Percentiles rank a stretch among this genome's conserved stretches.
phyloP scores from a whole-genome alignment of 441 rosid genomes.

The Brassica hybrid region DNA sequence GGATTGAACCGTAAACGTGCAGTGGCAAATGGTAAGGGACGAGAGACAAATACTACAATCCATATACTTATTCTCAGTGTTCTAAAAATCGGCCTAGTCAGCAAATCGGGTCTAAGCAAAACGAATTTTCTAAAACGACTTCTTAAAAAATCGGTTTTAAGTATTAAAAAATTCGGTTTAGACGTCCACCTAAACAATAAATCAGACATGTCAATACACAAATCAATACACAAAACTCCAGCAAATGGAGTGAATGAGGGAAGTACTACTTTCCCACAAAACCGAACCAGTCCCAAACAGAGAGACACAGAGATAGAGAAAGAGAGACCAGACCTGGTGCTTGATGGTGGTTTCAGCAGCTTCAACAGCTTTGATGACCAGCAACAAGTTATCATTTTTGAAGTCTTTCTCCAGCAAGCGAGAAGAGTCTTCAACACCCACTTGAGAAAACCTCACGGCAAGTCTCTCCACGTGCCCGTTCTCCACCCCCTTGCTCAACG shows the following conservation, averaged over 20 bases:
- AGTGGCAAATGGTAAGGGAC: slow-evolving; percentile 7
- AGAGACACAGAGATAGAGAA: neutral
- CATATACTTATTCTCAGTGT: neutral
- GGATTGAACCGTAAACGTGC: neutral
- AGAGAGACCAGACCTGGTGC: slow-evolving; percentile 62
- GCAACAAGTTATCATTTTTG: slow-evolving; percentile 68
- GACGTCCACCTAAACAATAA: neutral
- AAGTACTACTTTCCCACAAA: slow-evolving; percentile 4
- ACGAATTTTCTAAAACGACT: no score
- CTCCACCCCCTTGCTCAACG: slow-evolving; percentile 53
- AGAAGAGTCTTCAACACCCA: slow-evolving; percentile 48
- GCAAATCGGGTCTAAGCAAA: no score
- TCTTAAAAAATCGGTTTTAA: no score
- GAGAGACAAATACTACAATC: neutral
- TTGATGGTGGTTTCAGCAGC: slow-evolving; percentile 88
- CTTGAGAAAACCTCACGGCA: slow-evolving; percentile 51
- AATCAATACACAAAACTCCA: neutral
- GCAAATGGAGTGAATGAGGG: neutral
- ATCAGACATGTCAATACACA: slow-evolving; percentile 19
- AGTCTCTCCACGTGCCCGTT: slow-evolving; percentile 66
- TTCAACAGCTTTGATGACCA: slow-evolving; percentile 91
- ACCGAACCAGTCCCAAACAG: neutral
- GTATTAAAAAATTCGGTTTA: no score
- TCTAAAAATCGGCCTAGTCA: no score
- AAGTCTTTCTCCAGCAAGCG: slow-evolving; percentile 25